phyloP scores from a whole-genome alignment of 1,284 basidiomycete genomes.

The Rhodotorula sp. region DNA sequence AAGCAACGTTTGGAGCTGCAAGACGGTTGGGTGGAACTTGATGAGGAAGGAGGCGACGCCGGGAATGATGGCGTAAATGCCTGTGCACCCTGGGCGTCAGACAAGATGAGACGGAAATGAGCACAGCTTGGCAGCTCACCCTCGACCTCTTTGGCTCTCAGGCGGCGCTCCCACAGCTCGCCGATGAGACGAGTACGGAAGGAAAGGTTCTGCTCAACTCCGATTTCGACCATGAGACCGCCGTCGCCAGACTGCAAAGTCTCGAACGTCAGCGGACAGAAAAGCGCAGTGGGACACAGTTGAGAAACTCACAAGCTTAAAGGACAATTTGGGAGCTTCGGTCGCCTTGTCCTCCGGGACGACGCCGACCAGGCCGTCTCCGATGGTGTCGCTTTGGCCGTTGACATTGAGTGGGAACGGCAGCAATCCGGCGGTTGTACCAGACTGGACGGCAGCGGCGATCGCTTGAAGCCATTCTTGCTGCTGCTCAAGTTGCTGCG shows the following conservation, averaged over 20 bases:
- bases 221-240: conserved; percentile 64
- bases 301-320: background rate
- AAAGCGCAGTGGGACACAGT: too few relatives aligned
- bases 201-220: conserved; percentile 56
- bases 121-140: conserved; percentile 36
- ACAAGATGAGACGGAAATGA: background rate
- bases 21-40: conserved; percentile 57
- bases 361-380: conserved; percentile 22
- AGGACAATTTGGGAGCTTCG: conserved; percentile 8
- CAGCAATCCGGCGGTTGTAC: background rate
- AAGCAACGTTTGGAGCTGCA: conserved; percentile 56
- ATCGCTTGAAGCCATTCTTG: conserved; percentile 46
- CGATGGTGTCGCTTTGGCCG: fast-evolving
- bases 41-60: conserved; percentile 51
- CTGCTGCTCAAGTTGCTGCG: conserved; percentile 45
- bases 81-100: background rate
- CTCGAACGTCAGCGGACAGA: background rate
- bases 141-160: conserved; percentile 49
- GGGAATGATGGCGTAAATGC: conserved; percentile 51
- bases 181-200: conserved; percentile 57
- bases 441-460: conserved; percentile 39
- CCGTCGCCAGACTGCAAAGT: conserved; percentile 59
- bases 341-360: conserved; percentile 5
- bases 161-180: conserved; percentile 60
- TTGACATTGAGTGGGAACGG: conserved; percentile 23